Percentiles rank a stretch among this genome's conserved stretches.
These are phyloP conservation scores for Musa acuminata DNA, from an alignment of 176 grass and related monocot genomes.

Conservation along the genomic window DNA sequence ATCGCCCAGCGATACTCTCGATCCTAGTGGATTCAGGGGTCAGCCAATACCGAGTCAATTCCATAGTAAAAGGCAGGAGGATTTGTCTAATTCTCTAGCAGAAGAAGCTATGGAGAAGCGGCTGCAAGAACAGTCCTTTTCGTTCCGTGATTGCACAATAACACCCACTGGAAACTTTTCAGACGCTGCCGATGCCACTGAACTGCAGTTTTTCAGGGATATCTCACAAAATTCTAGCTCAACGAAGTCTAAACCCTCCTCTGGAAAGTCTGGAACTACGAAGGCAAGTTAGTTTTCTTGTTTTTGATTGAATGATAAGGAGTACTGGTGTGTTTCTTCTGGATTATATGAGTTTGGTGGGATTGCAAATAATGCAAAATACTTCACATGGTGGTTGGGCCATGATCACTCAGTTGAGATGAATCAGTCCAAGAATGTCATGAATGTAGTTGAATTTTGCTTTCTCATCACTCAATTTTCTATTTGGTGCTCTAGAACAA, in stretches of 20 bases:
- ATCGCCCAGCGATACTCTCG: constrained; percentile 25
- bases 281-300: constrained; percentile 23
- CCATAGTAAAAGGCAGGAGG: constrained; percentile 10
- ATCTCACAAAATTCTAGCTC: constrained; percentile 28
- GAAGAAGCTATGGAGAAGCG: constrained; percentile 13
- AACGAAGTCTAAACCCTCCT: constrained; percentile 15
- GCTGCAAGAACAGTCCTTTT: background rate
- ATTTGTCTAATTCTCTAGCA: background rate
- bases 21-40: constrained; percentile 19
- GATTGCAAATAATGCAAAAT: too few species aligned
- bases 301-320: background rate
- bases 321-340: too few species aligned
- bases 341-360: too few species aligned
- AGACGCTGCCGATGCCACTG: background rate
- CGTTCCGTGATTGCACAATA: background rate
- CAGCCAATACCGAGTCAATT: constrained; percentile 6
- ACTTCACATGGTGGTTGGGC: too few species aligned
- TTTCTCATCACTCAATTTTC: background rate
- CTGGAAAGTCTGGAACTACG: constrained; percentile 14
- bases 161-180: background rate
- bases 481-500: too few species aligned
- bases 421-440: too few species aligned
- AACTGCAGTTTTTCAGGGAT: constrained; percentile 12
- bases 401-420: too few species aligned
- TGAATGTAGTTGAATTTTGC: background rate